Evolutionary conservation across 2,329 filamentous ascomycete species (phyloP).

Genomic region (Fusarium sp.): DNA sequence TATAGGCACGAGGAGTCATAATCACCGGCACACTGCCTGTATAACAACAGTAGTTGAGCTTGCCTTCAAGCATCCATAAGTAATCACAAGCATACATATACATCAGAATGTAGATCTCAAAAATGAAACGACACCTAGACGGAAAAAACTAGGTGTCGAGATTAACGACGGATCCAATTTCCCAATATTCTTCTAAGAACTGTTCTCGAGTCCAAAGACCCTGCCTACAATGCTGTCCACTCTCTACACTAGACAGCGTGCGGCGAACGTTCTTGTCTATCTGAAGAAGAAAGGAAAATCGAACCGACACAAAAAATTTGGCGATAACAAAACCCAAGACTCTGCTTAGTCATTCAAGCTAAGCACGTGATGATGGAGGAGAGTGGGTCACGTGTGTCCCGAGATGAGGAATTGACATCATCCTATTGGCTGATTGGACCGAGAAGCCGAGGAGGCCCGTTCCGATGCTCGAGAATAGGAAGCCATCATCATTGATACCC

Average conservation of each 20-base stretch:
- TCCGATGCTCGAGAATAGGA: conserved; percentile 37
- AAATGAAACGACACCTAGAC: conserved; percentile 68
- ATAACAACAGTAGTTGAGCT: not conserved
- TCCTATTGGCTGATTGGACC: conserved; percentile 57
- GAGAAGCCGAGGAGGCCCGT: conserved; percentile 56
- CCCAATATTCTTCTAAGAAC: conserved; percentile 58
- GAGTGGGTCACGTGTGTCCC: conserved; percentile 45
- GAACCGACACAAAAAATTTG: not conserved
- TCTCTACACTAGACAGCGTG: conserved; percentile 50
- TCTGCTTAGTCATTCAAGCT: conserved; percentile 17
- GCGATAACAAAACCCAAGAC: not conserved
- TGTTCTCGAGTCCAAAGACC: conserved; percentile 52
- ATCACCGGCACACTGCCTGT: too few species aligned
- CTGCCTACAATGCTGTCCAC: conserved; percentile 46
- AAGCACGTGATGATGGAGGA: not conserved
- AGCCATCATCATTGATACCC: conserved; percentile 40
- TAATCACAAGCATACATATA: not conserved
- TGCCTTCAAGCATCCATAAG: not conserved
- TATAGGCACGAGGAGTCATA: not conserved
- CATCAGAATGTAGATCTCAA: conserved; percentile 66
- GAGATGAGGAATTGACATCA: conserved; percentile 53
- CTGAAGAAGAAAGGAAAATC: conserved; percentile 57
- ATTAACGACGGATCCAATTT: conserved; percentile 68
- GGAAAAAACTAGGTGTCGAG: conserved; percentile 61
- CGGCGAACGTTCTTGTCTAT: conserved; percentile 64